Evolutionary conservation across 371 early-diverging fungal genomes (phyloP).

Genomic region (Gilbertella persicaria): DNA sequence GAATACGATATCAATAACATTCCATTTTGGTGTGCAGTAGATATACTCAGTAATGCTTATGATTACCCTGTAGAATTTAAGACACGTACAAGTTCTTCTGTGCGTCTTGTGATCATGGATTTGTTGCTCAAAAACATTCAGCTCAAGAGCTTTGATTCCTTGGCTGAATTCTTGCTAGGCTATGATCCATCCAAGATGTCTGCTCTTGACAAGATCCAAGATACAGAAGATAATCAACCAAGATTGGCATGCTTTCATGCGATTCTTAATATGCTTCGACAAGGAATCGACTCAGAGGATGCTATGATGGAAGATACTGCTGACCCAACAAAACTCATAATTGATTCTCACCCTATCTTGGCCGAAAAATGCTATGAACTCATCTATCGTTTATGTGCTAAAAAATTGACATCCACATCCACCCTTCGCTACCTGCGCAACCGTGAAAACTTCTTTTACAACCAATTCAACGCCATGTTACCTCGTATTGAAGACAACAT

Average conservation of each 20-base stretch:
- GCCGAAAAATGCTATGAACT: constrained; percentile 87
- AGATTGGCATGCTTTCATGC: constrained; percentile 65
- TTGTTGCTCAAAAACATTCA: constrained; percentile 66
- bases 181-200: constrained; percentile 48
- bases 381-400: constrained; percentile 77
- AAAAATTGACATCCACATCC: constrained; percentile 63
- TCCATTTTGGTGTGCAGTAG: constrained; percentile 46
- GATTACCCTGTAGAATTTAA: constrained; percentile 20
- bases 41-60: constrained; percentile 24
- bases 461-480: constrained; percentile 59
- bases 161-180: constrained; percentile 89
- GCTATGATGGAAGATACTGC: constrained; percentile 21
- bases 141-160: constrained; percentile 56
- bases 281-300: constrained; percentile 39
- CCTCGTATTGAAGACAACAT: constrained; percentile 45
- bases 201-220: constrained; percentile 36
- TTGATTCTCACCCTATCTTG: constrained; percentile 72
- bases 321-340: constrained; percentile 46
- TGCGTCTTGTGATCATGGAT: constrained; percentile 75
- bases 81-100: constrained; percentile 37
- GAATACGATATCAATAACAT: constrained; percentile 48
- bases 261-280: constrained; percentile 67
- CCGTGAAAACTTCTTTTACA: constrained; percentile 73
- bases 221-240: constrained; percentile 42
- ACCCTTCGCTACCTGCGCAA: constrained; percentile 84